These are phyloP conservation scores for Penicillium sp. DNA, from an alignment of 2,329 filamentous ascomycete genomes.

Conservation along the genomic window DNA sequence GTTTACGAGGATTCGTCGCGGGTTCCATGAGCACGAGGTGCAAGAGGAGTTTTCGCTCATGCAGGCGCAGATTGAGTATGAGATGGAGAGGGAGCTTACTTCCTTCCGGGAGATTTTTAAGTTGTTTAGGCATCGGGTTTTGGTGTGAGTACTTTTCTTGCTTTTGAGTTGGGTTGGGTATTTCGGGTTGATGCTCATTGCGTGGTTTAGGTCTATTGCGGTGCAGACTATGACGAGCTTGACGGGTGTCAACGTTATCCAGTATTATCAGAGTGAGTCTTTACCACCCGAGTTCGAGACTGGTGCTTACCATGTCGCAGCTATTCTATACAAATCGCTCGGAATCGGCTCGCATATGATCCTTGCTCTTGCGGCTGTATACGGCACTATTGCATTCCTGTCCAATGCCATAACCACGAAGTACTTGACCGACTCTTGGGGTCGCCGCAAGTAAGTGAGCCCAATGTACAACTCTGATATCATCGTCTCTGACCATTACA, in stretches of 20 bases:
- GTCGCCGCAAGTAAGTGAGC: conserved; percentile 50
- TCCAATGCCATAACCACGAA: conserved; percentile 53
- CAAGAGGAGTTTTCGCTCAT: conserved; percentile 56
- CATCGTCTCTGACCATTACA: conserved; percentile 18
- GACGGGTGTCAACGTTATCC: conserved; percentile 59
- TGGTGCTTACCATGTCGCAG: conserved; percentile 30
- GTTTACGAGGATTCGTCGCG: conserved; percentile 50
- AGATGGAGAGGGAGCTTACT: conserved; percentile 56
- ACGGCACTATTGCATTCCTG: conserved; percentile 54
- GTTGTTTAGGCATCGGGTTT: conserved; percentile 52
- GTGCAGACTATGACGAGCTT: conserved; percentile 59
- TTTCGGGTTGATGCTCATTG: conserved; percentile 10
- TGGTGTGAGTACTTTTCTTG: conserved; percentile 42
- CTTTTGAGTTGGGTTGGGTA: not conserved
- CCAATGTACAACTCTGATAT: not conserved
- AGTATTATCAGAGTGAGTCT: conserved; percentile 35
- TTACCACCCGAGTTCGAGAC: conserved; percentile 28
- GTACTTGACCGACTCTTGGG: conserved; percentile 58
- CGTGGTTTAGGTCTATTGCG: conserved; percentile 44
- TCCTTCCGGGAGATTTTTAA: conserved; percentile 53
- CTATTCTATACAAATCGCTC: conserved; percentile 55
- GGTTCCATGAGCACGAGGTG: conserved; percentile 45
- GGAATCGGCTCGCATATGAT: conserved; percentile 53
- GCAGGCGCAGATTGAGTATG: conserved; percentile 56
- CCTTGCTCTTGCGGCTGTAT: conserved; percentile 55